Evolutionary conservation across 768 basidiomycete genomes (phyloP), one percentile per base, ranked within the genome.

Genomic region (Pulveroboletus sp.): DNA sequence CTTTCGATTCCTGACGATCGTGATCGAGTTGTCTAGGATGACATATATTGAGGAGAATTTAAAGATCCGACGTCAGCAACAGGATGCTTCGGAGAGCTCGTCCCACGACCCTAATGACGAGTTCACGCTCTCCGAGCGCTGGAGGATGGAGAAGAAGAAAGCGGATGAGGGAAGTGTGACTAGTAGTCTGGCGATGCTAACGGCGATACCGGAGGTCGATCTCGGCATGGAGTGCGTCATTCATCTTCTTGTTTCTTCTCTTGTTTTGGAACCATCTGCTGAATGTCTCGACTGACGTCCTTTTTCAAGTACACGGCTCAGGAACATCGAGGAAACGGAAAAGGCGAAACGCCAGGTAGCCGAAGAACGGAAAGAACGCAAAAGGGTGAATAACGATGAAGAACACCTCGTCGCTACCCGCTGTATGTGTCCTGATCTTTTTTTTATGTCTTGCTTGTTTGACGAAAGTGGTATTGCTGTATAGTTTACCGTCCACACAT

Each of bases 281-380:
- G 4, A 21, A 30, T 5, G 17, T 30, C 18, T 26, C 8, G 5
- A 27, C 24, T 6, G 32, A 14, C 10, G 11, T 6, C 11, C 15
- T 4, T 21, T 18, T 6, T 4, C 3, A 51, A 98, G 94, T 56
- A 76, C 85, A 15, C 85, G 94, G 15, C 73, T 99, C 48, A 84
- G 87, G 71, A 99, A 97, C 63, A 99, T 99, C 47, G 93, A 96
- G 64, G 92, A 93, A 44, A 99, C 95, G 0, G 96, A 98, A 66
- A 95, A 91, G 57, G 95, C 95, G 1, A 98, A 97, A 68, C 79
- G 93, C 1, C 75, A 80, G 10, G 88, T 93, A 21, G 83, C 82
- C 1, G 90, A 92, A 56, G 83, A 81, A 51, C 78, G 81, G 21
- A 77, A 83, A 43, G 81, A 83, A 11, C 71, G 76, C 21, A 81